A percentile compares a stretch with the other conserved stretches of the same genome.
Evolutionary conservation across 1,284 basidiomycete species (phyloP).

Genomic region (Phylloporus sp.): DNA sequence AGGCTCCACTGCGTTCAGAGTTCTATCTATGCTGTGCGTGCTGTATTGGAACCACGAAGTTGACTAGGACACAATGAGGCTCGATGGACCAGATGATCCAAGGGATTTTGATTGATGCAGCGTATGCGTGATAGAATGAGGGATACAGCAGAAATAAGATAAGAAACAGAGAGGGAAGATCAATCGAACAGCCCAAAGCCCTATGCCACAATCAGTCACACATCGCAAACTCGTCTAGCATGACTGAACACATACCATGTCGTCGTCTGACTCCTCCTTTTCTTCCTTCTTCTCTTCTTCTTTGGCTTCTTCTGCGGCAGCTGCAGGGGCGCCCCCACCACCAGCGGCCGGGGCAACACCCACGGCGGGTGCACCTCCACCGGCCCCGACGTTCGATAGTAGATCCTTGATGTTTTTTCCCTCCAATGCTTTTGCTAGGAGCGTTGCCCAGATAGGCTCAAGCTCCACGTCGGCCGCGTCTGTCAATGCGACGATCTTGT

Average conservation of each 20-base stretch:
- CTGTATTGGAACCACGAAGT: no score
- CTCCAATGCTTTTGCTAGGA: constrained; percentile 97
- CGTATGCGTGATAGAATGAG: constrained; percentile 18
- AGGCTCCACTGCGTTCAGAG: no score
- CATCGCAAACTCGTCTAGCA: no score
- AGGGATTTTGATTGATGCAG: constrained; percentile 29
- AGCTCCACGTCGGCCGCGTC: constrained; percentile 84
- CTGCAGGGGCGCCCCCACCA: constrained; percentile 58
- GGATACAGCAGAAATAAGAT: constrained; percentile 31
- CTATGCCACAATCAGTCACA: constrained; percentile 1
- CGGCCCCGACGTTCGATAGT: constrained; percentile 88
- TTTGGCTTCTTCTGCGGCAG: constrained; percentile 63
- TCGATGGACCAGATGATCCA: constrained; percentile 17
- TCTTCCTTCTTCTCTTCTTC: constrained; percentile 85
- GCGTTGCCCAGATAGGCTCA: constrained; percentile 97
- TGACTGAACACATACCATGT: constrained; percentile 71
- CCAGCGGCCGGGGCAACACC: constrained; percentile 57
- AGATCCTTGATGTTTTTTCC: constrained; percentile 98
- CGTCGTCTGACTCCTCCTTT: constrained; percentile 90
- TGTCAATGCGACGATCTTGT: constrained; percentile 89
- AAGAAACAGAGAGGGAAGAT: constrained; percentile 33
- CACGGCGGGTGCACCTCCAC: constrained; percentile 79
- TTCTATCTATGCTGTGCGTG: no score
- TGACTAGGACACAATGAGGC: no score
- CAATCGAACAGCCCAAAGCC: constrained; percentile 88